Base-by-base conservation (phyloP, 2,329 filamentous ascomycete species). In the Magnaporthiopsis rhizophila region DNA sequence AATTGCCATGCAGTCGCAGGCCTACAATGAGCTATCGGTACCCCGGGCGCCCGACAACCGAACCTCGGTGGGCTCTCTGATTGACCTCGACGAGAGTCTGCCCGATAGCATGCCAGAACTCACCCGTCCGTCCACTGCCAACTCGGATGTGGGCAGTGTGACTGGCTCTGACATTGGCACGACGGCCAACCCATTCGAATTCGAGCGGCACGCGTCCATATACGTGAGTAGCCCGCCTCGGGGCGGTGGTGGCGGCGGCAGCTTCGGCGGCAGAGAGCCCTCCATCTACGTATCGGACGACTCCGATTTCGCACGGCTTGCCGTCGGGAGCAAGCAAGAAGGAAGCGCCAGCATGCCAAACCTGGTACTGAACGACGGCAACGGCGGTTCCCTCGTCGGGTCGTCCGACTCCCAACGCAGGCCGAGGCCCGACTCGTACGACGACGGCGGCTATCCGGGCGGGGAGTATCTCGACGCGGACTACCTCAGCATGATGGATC, bases 271-370 rank as follows among this genome's bases (percentile, higher is more conserved):
- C 62, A 77, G 84, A 50, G 83, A 86, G 67, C 83, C 83, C 0
- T 85, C 83, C 3, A 85, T 87, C 60, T 87, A 87, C 69, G 81
- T 87, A 12, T 83, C 83, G 0, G 85, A 87, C 66, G 83, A 86
- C 65, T 83, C 81, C 9, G 78, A 82, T 32, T 82, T 79, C 65
- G 77, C 80, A 3, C 72, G 72, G n/a, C 67, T 77, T 9, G 70
- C 68, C 53, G 68, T 67, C 60, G 66, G 71, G 5, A 30, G 38
- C 15, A 24, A 30, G 62, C 53, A 56, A 6, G 62, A 57, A 57
- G 62, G 53, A 5, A 63, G 53, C 34, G 62, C 56, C 57, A 63
- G 62, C 34, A 63, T 63, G 62, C 62, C 62, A 3, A 63, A 63
- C 56, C 53, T 63, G 18, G 65, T 57, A 73, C 76, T 62, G 66